Evolutionary conservation across 768 basidiomycete species (phyloP), one percentile per base, ranked within the genome.

Genomic region (Boletus coccyginus): DNA sequence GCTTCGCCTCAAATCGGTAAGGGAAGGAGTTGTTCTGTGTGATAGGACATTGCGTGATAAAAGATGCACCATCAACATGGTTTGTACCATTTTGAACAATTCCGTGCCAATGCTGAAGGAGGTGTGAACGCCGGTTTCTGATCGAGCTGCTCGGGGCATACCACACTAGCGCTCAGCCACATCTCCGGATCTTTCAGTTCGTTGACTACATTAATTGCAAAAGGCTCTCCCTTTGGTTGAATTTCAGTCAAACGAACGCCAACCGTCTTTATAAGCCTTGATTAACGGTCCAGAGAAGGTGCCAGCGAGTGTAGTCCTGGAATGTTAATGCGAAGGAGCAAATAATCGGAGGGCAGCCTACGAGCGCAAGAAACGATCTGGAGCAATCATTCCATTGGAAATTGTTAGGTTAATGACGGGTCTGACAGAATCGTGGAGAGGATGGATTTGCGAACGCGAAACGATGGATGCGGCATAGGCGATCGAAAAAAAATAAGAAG

Each of bases 21-120:
- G 61, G 59, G 58, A 66, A 71, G 19, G 64, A 62, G 40, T 35
- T 14, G 36, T 67, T 66, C 24, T 62, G 62, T 19, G 51, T 19
- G 45, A 70, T 67, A 3, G 73, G 73, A 38, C 73, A 73, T 43
- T 73, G 70, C 13, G 74, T 67, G 40, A 78, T 67, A 48, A 70
- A 73, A 6, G 73, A 70, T 10, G 71, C 62, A 3, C 82, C 82
- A 55, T 84, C 82, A 0, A 66, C 76, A 62, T 70, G 76, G 57
- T 74, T 78, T 27, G 77, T 74, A 3, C 67, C 64, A 4, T 73
- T 66, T 58, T 83, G 82, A 56, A 74, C 73, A 35, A 84, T 55
- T 12, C 82, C 81, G 58, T 83, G 82, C 81, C 81, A 84, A 60
- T 84, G 81, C 81, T 84, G 31, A 19, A 45, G 50, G 11, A 33